Base-by-base conservation (phyloP, 2,329 filamentous ascomycete genomes). In the Colletotrichum sp. region DNA sequence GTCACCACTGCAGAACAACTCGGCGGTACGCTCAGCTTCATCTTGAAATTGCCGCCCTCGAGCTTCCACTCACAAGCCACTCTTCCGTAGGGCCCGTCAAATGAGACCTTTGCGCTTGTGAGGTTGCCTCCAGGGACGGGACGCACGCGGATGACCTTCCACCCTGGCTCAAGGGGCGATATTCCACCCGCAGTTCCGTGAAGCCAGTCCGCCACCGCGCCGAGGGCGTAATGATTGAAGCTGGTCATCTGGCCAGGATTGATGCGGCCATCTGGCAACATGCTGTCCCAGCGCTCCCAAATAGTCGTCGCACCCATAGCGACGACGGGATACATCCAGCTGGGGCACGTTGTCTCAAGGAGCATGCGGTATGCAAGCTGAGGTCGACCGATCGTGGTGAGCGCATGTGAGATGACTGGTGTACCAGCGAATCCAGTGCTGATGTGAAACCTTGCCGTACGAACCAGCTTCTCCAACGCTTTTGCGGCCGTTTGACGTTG, bases 201-300 rank as follows among this genome's bases (percentile, higher is more conserved):
- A 32, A 87, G 80, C 79, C 86, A 87, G 16, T 84, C 81, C 6
- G 81, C 83, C 2, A 87, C 83, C 7, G 83, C 82, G 1, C 86
- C 85, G 18, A 86, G 82, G 0, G 85, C 84, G 59, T 87, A 87
- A 72, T 87, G 84, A 65, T 87, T 86, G 68, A 86, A 84, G 30
- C 83, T 85, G 0, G 85, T 87, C 85, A 87, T 87, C 55, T 83
- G 78, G 0, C 85, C 83, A 0, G 83, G 81, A 65, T 87, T 87
- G 57, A 87, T 82, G 1, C 76, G 80, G 1, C 84, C 85, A 64
- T 86, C 81, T 0, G 84, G 81, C 5, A 85, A 71, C 76, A 87
- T 82, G 52, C 81, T 83, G 55, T 87, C 84, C 85, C 85, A 87
- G 7, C 86, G 82, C 78, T 87, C 86, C 86, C 85, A 87, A 4